Base-by-base conservation (phyloP, 352 stramenopile genomes). In the Peronospora belbahrii region DNA sequence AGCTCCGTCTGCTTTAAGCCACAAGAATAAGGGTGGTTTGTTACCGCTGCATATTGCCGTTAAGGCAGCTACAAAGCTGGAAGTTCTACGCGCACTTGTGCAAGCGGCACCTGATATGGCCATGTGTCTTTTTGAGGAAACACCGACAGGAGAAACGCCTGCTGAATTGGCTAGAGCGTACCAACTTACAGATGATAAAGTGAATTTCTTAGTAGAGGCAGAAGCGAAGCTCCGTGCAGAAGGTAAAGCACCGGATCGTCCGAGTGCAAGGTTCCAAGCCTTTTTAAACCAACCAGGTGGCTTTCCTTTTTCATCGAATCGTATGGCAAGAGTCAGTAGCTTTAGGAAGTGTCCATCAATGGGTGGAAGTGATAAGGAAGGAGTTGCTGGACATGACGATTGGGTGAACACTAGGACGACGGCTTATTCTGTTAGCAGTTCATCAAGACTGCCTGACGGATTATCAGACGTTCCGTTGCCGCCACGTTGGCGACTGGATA, bases 1-100 rank as follows among this genome's bases (percentile, higher is more conserved):
- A 33, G 72, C 67, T 24, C 73, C 78, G 15, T 42, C 45, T 5
- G 75, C 77, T 4, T 44, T 77, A 0, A 58, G 59, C 38, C 70
- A 75, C 40, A 80, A 78, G 43, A 92, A 92, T 64, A 88, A 87
- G 48, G 81, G 75, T 14, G 76, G 78, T 3, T 52, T 92, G 11
- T 46, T 88, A 15, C 81, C 81, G 37, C 65, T 92, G 19, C 81
- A 92, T 54, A 90, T 92, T 48, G 81, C 81, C 8, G 56, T 92
- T 42, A 90, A 92, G 59, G 78, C 81, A 13, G 74, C 79, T 34
- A 68, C 71, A 1, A 64, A 79, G 47, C 51, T 87, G 15, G 78
- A 86, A 17, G 74, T 90, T 19, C 49, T 92, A 4, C 51, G 69
- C 8, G 56, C 66, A 17, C 61, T 92, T 13, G 73, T 85, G 13